Evolutionary conservation across 768 basidiomycete species (phyloP), one percentile per base, ranked within the genome.

Genomic region (Boletus barrowsii): DNA sequence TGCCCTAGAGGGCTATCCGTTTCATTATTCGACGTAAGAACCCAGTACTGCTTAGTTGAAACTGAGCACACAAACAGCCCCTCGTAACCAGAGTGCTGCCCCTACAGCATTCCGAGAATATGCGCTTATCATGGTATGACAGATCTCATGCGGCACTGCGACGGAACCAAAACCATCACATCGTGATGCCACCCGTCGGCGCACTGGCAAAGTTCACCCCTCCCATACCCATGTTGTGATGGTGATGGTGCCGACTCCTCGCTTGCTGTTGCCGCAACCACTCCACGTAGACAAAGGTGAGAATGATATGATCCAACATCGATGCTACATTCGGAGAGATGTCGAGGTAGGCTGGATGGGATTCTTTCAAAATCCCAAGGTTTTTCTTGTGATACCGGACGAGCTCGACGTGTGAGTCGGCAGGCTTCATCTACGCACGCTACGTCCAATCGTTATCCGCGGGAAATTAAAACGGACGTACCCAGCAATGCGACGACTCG

Each of bases 361-460:
- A 22, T 8, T 15, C 47, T 32, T 60, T 62, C 17, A 47, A 24
- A 35, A 68, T 46, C 8, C 64, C 67, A 5, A 51, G 41, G 47
- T 68, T 64, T 17, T 66, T 64, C 53, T 42, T 29, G 55, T 68
- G 66, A 37, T 59, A 67, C 37, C 65, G 62, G 17, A 58, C 67
- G 5, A 68, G 58, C 45, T 60, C 39, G 8, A 30, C 10, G 36
- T 54, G n/a, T 7, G 67, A 59, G 2, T 55, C 47, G 15, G 22
- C 47, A 15, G 18, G n/a, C 32, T 68, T 64, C 64, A 64, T 55
- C 63, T 64, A 15, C 14, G 15, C 11, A 17, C 10, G 41, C 22
- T 40, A 11, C 5, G 3, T n/a, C 17, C 41, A 8, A 32, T n/a
- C 29, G 24, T 48, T 10, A 44, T 20, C 30, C 9, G 41, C 17